These are phyloP conservation scores for Crithidia mellificae DNA, from an alignment of 208 protist genomes.

Conservation along the genomic window DNA sequence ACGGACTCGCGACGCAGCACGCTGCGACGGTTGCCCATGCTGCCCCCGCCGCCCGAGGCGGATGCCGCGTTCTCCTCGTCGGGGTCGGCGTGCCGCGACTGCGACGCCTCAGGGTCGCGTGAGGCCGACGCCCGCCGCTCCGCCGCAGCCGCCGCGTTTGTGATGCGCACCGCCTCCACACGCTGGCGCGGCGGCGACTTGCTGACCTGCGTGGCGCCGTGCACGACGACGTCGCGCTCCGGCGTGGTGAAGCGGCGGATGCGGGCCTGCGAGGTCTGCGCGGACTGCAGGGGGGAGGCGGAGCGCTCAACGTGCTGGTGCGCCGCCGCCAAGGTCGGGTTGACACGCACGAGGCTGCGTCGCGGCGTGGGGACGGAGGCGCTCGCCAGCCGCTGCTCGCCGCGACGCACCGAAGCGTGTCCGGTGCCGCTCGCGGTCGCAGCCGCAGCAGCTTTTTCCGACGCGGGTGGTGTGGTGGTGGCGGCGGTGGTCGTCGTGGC, in stretches of 20 bases:
- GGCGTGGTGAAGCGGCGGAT: constrained; percentile 16
- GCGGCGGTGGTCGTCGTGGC: not conserved
- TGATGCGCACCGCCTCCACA: constrained; percentile 46
- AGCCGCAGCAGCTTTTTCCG: not conserved
- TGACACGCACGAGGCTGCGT: constrained; percentile 15
- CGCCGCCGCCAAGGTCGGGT: not conserved
- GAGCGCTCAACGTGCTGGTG: constrained; percentile 9
- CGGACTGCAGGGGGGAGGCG: constrained; percentile 4
- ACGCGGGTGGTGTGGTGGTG: not conserved
- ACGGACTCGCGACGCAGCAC: constrained; percentile 35
- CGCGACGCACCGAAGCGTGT: constrained; percentile 19
- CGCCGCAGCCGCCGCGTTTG: constrained; percentile 5
- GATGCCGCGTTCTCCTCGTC: constrained; percentile 13
- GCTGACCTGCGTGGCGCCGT: constrained; percentile 34
- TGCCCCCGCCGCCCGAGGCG: constrained; percentile 1
- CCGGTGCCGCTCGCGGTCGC: too few species aligned
- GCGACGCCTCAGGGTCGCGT: constrained; percentile 11
- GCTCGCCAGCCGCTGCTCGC: constrained; percentile 26
- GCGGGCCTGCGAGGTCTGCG: not conserved
- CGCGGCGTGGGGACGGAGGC: constrained; percentile 4
- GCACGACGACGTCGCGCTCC: constrained; percentile 40
- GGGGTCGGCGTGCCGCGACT: constrained; percentile 5
- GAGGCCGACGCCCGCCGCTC: constrained; percentile 26
- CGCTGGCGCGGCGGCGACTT: constrained; percentile 43
- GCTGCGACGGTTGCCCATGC: constrained; percentile 18